These are phyloP conservation scores for Colletotrichum sp. DNA, from an alignment of 2,329 filamentous ascomycete species.

Conservation along the genomic window DNA sequence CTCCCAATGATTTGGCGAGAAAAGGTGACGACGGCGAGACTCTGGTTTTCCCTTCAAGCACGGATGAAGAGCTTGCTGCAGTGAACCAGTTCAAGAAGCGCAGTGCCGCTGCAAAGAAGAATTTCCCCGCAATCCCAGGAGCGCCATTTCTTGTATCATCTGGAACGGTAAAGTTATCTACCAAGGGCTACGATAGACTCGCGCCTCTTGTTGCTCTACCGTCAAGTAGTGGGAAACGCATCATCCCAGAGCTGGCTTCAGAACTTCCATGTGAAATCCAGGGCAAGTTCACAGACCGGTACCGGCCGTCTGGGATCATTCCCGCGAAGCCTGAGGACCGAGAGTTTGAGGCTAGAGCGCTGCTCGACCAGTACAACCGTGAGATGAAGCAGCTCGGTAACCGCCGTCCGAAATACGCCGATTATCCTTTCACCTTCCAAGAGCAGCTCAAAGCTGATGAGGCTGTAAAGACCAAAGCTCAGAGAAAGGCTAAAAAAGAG, in stretches of 20 bases:
- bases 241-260: constrained; percentile 44
- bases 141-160: constrained; percentile 42
- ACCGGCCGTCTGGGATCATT: constrained; percentile 43
- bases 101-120: constrained; percentile 39
- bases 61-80: constrained; percentile 26
- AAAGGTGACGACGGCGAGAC: constrained; percentile 40
- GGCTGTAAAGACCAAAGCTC: constrained; percentile 49
- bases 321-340: constrained; percentile 44
- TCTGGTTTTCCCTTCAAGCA: constrained; percentile 23
- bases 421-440: constrained; percentile 47
- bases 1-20: constrained; percentile 32
- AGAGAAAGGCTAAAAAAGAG: constrained; percentile 50
- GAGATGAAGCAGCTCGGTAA: constrained; percentile 47
- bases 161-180: constrained; percentile 44
- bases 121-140: constrained; percentile 43
- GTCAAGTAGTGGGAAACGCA: constrained; percentile 40
- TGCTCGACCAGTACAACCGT: constrained; percentile 46
- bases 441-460: constrained; percentile 53
- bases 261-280: constrained; percentile 49
- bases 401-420: constrained; percentile 50
- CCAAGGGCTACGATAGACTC: constrained; percentile 51
- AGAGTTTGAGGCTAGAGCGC: constrained; percentile 40
- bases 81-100: constrained; percentile 44
- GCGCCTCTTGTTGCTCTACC: constrained; percentile 47
- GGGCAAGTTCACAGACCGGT: constrained; percentile 45